Evolutionary conservation across 306 rosid species (phyloP).

Genomic region (Vigna trinervia): DNA sequence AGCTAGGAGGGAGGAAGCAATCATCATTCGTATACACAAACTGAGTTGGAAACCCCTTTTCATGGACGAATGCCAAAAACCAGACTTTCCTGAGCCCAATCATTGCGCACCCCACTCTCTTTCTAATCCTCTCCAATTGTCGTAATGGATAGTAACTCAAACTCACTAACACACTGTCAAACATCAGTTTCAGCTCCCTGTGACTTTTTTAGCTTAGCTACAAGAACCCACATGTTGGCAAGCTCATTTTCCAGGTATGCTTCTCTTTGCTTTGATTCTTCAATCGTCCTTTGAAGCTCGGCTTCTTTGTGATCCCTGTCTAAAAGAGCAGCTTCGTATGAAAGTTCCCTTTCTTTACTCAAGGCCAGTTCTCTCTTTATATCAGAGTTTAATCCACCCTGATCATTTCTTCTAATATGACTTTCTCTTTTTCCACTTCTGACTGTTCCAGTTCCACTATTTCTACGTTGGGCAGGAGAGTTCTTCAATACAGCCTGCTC

Average conservation of each 20-base stretch:
- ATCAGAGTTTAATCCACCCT: slow-evolving; percentile 61
- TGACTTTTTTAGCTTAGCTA: slow-evolving; percentile 84
- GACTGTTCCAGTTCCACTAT: slow-evolving; percentile 40
- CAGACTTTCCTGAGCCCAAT: slow-evolving; percentile 43
- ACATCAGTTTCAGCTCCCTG: slow-evolving; percentile 72
- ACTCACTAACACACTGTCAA: slow-evolving; percentile 53
- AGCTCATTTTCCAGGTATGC: slow-evolving; percentile 94
- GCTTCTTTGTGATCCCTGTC: slow-evolving; percentile 82
- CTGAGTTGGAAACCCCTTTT: slow-evolving; percentile 27
- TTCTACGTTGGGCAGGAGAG: slow-evolving; percentile 73
- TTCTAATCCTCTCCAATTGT: slow-evolving; percentile 48
- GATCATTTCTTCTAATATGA: slow-evolving; percentile 67
- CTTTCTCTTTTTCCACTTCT: slow-evolving; percentile 85
- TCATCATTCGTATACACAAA: slow-evolving; percentile 47
- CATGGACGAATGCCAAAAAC: slow-evolving; percentile 27
- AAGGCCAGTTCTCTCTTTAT: slow-evolving; percentile 80
- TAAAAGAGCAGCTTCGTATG: slow-evolving; percentile 73
- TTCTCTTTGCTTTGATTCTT: slow-evolving; percentile 95
- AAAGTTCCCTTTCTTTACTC: slow-evolving; percentile 78
- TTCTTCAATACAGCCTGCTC: slow-evolving; percentile 77
- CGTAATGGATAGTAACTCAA: slow-evolving; percentile 44
- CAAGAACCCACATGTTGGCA: slow-evolving; percentile 99
- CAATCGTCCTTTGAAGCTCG: slow-evolving; percentile 80
- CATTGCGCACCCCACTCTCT: slow-evolving; percentile 50
- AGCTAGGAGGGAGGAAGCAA: slow-evolving; percentile 34